Evolutionary conservation across 495 filamentous ascomycete species (phyloP).

Genomic region (Cairneyella variabilis): DNA sequence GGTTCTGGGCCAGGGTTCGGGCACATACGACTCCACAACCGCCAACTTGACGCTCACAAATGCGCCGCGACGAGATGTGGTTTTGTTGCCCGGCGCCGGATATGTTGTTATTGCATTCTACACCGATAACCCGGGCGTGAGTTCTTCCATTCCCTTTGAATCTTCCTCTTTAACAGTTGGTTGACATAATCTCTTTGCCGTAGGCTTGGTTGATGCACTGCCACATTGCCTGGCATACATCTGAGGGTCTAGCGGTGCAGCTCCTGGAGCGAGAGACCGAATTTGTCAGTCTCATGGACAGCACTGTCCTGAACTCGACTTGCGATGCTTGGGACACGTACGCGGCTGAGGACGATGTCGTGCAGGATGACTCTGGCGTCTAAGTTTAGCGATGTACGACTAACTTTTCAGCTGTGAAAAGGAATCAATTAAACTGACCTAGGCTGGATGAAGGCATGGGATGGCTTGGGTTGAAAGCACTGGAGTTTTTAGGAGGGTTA

Average conservation of each 20-base stretch:
- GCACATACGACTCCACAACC: conserved; percentile 25
- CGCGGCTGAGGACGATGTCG: conserved; percentile 11
- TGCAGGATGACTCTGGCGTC: conserved; percentile 31
- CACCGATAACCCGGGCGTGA: conserved; percentile 43
- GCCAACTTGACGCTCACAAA: conserved; percentile 33
- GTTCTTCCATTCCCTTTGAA: too few relatives aligned
- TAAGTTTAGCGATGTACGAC: too few relatives aligned
- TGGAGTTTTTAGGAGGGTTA: too few relatives aligned
- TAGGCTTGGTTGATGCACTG: neutral
- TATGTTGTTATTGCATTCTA: conserved; percentile 46
- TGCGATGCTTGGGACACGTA: conserved; percentile 34
- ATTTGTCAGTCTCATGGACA: conserved; percentile 30
- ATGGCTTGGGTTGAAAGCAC: too few relatives aligned
- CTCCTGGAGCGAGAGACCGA: conserved; percentile 43
- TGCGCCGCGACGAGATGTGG: conserved; percentile 52
- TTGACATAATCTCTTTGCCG: too few relatives aligned
- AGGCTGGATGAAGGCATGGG: too few relatives aligned
- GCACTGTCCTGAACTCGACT: conserved; percentile 26
- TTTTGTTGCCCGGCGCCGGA: conserved; percentile 43
- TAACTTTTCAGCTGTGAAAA: too few relatives aligned
- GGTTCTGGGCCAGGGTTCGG: conserved; percentile 41
- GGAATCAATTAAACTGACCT: too few relatives aligned
- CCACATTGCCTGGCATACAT: neutral
- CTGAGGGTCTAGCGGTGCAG: conserved; percentile 45
- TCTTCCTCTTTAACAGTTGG: too few relatives aligned